Conservation (phyloP, 768 basidiomycete species). For the Trichaptum fuscoviolaceum region DNA sequence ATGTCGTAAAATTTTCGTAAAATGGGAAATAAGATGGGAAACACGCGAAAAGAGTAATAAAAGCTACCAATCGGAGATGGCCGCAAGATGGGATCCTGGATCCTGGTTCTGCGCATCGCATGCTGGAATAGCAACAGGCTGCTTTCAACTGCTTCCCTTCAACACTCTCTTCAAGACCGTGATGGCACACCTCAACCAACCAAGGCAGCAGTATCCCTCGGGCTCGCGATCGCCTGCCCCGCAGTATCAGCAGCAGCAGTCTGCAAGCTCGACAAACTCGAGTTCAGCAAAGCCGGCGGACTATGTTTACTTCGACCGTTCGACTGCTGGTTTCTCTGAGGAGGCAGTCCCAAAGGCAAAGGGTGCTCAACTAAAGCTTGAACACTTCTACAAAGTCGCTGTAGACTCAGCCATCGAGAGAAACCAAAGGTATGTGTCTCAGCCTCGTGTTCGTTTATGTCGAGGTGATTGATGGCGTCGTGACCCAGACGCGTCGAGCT, state of each 20-base stretch:
- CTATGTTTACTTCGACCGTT: slow-evolving; percentile 94
- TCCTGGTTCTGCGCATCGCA: not conserved
- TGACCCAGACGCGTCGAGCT: slow-evolving; percentile 72
- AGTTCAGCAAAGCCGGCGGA: slow-evolving; percentile 42
- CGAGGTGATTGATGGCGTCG: not conserved
- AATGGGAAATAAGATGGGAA: not conserved
- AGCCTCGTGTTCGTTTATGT: slow-evolving; percentile 3
- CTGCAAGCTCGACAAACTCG: not conserved
- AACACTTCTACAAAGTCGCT: slow-evolving; percentile 94
- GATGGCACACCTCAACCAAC: slow-evolving; percentile 1
- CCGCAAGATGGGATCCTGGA: slow-evolving; percentile 1
- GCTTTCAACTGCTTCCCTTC: not conserved
- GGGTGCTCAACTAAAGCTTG: slow-evolving; percentile 89
- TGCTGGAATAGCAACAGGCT: slow-evolving; percentile 1
- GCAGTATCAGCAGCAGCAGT: slow-evolving; percentile 4
- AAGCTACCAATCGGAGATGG: not conserved
- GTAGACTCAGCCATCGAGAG: slow-evolving; percentile 94
- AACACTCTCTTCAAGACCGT: not conserved
- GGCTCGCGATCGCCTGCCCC: not conserved
- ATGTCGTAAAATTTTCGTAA: not conserved
- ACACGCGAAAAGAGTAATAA: not conserved
- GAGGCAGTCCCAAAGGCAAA: slow-evolving; percentile 80
- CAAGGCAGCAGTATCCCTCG: slow-evolving; percentile 4
- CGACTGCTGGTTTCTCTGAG: slow-evolving; percentile 68
- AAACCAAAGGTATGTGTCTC: slow-evolving; percentile 65